These are phyloP conservation scores for Phytophthora colocasiae DNA, from an alignment of 352 stramenopile species.

Conservation along the genomic window DNA sequence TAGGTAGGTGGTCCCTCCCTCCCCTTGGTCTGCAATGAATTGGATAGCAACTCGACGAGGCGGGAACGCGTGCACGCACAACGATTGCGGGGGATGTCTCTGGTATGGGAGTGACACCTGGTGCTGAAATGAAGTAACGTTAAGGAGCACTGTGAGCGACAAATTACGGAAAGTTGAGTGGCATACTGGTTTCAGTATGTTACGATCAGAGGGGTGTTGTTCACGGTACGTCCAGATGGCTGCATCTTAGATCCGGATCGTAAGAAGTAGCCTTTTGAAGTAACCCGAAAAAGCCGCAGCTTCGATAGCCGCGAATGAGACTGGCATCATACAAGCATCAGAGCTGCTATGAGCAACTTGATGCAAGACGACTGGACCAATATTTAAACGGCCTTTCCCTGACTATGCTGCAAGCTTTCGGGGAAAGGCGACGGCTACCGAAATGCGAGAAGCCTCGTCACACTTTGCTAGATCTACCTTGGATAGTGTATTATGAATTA, in stretches of 20 bases:
- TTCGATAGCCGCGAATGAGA: constrained; percentile 19
- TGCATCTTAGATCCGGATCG: neutral
- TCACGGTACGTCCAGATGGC: constrained; percentile 8
- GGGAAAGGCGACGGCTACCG: constrained; percentile 17
- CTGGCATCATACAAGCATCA: neutral
- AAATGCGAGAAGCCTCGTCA: constrained; percentile 24
- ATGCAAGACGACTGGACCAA: neutral
- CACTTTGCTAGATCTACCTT: neutral
- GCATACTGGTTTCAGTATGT: too few relatives aligned
- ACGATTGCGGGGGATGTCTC: constrained; percentile 23
- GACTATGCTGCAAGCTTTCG: neutral
- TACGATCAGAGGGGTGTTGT: neutral
- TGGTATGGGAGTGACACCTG: constrained; percentile 24
- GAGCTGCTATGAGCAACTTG: neutral
- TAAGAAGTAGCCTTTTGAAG: constrained; percentile 18
- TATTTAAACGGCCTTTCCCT: constrained; percentile 9
- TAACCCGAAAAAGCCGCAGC: neutral
- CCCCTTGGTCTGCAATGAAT: constrained; percentile 5
- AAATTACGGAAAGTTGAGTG: neutral
- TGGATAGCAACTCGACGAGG: constrained; percentile 17
- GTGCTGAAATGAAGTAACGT: constrained; percentile 17
- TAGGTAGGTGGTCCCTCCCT: neutral
- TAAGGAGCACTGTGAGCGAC: constrained; percentile 8
- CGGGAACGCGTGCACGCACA: constrained; percentile 11
- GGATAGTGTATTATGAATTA: constrained; percentile 1